Evolutionary conservation across 306 rosid genomes (phyloP).

Genomic region (Spatholobus suberectus): DNA sequence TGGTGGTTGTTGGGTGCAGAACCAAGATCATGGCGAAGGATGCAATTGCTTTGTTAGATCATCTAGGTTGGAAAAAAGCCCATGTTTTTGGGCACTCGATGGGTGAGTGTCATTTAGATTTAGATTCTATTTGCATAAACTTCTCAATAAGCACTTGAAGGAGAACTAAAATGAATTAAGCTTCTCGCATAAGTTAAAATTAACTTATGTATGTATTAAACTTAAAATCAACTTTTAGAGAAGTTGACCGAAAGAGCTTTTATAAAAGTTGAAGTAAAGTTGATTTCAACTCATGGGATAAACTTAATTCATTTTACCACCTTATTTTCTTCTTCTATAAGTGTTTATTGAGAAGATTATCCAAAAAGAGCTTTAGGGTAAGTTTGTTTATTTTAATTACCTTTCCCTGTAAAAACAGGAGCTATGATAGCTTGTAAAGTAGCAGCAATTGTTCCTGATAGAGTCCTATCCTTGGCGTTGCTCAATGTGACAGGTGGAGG

Average conservation of each 20-base stretch:
- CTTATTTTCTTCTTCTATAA: background rate
- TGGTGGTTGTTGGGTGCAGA: slow-evolving; percentile 63
- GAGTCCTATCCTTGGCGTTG: slow-evolving; percentile 85
- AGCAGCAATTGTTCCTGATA: slow-evolving; percentile 88
- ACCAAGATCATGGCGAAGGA: slow-evolving; percentile 90
- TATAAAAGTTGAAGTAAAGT: background rate
- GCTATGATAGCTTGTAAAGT: slow-evolving; percentile 92
- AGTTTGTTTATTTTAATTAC: background rate
- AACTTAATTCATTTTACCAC: background rate
- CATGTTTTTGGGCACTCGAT: slow-evolving; percentile 96
- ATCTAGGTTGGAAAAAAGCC: slow-evolving; percentile 88
- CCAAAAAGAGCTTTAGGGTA: background rate
- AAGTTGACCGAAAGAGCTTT: background rate
- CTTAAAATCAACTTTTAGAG: background rate
- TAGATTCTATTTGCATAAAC: background rate
- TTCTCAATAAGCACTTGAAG: background rate
- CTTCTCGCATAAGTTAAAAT: background rate
- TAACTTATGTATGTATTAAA: background rate
- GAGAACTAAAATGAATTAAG: background rate
- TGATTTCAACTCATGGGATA: background rate
- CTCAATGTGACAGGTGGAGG: slow-evolving; percentile 96
- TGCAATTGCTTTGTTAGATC: slow-evolving; percentile 83
- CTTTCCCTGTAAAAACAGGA: slow-evolving; percentile 55
- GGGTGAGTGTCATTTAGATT: slow-evolving; percentile 62
- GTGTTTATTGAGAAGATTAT: no score